These are phyloP conservation scores for Venturia pyrina DNA, from an alignment of 2,329 filamentous ascomycete genomes.

Conservation along the genomic window DNA sequence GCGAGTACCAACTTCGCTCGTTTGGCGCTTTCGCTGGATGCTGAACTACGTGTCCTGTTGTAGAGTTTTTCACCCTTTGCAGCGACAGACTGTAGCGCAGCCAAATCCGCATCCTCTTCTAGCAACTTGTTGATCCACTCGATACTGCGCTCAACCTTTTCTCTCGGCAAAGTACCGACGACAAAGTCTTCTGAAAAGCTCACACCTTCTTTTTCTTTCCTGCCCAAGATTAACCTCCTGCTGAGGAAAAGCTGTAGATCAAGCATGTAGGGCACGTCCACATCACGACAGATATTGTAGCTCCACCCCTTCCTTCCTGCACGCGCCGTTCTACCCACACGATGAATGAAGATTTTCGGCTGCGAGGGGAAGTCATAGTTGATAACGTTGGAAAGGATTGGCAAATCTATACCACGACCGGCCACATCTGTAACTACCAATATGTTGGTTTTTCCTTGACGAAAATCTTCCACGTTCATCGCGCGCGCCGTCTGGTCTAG, in stretches of 20 bases:
- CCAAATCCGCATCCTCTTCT: constrained; percentile 64
- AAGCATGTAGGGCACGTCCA: constrained; percentile 82
- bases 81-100: constrained; percentile 60
- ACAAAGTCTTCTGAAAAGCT: constrained; percentile 78
- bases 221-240: constrained; percentile 69
- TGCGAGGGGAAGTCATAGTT: constrained; percentile 98
- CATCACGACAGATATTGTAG: constrained; percentile 82
- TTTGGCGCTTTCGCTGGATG: constrained; percentile 83
- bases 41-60: constrained; percentile 77
- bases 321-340: constrained; percentile 90
- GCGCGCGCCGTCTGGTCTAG: constrained; percentile 89
- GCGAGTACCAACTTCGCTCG: constrained; percentile 68
- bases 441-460: constrained; percentile 74
- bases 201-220: constrained; percentile 45
- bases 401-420: constrained; percentile 95
- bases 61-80: constrained; percentile 90
- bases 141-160: constrained; percentile 61
- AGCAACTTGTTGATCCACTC: constrained; percentile 80
- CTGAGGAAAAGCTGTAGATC: constrained; percentile 92
- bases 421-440: constrained; percentile 95
- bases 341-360: constrained; percentile 92
- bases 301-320: constrained; percentile 89
- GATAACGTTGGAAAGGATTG: constrained; percentile 89
- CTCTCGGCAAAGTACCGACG: constrained; percentile 64
- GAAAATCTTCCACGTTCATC: constrained; percentile 84